Percentiles rank a stretch among this genome's conserved stretches.
phyloP scores from a whole-genome alignment of 192 early-diverging fungal species.

The Linnemannia schmuckeri region DNA sequence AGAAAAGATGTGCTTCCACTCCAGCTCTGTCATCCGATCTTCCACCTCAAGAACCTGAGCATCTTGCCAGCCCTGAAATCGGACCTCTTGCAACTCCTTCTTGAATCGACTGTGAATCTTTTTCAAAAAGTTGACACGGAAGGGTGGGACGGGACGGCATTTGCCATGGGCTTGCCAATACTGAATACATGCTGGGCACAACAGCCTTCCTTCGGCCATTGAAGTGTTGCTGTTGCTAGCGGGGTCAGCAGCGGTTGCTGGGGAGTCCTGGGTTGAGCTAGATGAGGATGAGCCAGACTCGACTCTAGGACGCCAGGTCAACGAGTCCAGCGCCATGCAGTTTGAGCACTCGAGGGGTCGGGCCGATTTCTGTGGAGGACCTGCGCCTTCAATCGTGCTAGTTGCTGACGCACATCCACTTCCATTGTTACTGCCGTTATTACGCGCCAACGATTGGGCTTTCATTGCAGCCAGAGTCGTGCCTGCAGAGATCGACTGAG shows the following conservation, averaged over 20 bases:
- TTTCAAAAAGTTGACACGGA: constrained; percentile 37
- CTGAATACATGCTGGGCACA: constrained; percentile 27
- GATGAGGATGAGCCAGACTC: neutral
- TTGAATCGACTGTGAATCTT: constrained; percentile 49
- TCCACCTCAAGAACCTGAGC: constrained; percentile 44
- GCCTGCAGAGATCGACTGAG: neutral
- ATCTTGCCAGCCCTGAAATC: constrained; percentile 54
- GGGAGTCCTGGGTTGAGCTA: neutral
- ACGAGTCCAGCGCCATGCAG: constrained; percentile 28
- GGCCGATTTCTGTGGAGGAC: neutral
- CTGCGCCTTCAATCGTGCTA: neutral
- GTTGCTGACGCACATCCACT: neutral
- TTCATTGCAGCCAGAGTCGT: neutral
- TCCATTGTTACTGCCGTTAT: no score
- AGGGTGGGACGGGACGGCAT: constrained; percentile 32
- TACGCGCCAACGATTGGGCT: neutral
- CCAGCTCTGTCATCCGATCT: constrained; percentile 19
- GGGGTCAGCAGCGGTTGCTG: neutral
- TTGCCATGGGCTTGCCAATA: constrained; percentile 23
- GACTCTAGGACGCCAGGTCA: constrained; percentile 12
- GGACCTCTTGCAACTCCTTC: constrained; percentile 27
- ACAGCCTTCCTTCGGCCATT: neutral
- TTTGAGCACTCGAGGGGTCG: constrained; percentile 27
- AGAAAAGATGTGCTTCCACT: constrained; percentile 26
- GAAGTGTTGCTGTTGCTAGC: neutral